These are phyloP conservation scores for Podospora fimiseda DNA, from an alignment of 495 filamentous ascomycete species.

Conservation along the genomic window DNA sequence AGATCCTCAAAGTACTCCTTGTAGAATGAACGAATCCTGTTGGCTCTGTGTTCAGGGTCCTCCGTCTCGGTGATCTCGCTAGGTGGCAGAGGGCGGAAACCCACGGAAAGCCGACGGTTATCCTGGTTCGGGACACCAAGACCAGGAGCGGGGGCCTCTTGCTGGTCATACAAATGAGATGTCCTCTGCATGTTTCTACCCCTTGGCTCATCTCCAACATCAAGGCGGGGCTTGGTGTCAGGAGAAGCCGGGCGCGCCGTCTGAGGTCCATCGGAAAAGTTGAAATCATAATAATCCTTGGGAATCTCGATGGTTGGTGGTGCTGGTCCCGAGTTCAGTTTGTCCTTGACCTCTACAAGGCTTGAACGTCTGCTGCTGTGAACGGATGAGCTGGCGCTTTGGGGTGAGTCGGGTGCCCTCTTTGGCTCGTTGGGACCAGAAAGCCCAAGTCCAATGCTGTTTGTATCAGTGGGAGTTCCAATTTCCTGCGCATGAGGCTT, in stretches of 20 bases:
- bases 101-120: slow-evolving; percentile 72
- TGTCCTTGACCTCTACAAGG: slow-evolving; percentile 9
- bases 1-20: slow-evolving; percentile 95
- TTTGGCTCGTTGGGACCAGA: slow-evolving; percentile 11
- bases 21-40: slow-evolving; percentile 96
- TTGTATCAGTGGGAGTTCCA: slow-evolving; percentile 10
- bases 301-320: slow-evolving; percentile 21
- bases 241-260: slow-evolving; percentile 13
- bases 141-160: slow-evolving; percentile 30
- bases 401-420: slow-evolving; percentile 13
- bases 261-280: slow-evolving; percentile 14
- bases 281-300: slow-evolving; percentile 24
- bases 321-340: background rate
- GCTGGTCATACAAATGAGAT: slow-evolving; percentile 30
- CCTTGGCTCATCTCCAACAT: slow-evolving; percentile 19
- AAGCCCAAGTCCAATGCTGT: slow-evolving; percentile 18
- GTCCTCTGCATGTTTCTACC: slow-evolving; percentile 30
- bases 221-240: slow-evolving; percentile 6
- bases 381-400: slow-evolving; percentile 12
- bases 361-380: slow-evolving; percentile 6
- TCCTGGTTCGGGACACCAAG: slow-evolving; percentile 57
- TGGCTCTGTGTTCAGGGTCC: slow-evolving; percentile 91
- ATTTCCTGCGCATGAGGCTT: slow-evolving; percentile 16
- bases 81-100: slow-evolving; percentile 86
- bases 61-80: slow-evolving; percentile 61